Percentiles rank a stretch among this genome's conserved stretches.
Conservation (phyloP, 495 filamentous ascomycete species). For the Lineolata rhizophorae region DNA sequence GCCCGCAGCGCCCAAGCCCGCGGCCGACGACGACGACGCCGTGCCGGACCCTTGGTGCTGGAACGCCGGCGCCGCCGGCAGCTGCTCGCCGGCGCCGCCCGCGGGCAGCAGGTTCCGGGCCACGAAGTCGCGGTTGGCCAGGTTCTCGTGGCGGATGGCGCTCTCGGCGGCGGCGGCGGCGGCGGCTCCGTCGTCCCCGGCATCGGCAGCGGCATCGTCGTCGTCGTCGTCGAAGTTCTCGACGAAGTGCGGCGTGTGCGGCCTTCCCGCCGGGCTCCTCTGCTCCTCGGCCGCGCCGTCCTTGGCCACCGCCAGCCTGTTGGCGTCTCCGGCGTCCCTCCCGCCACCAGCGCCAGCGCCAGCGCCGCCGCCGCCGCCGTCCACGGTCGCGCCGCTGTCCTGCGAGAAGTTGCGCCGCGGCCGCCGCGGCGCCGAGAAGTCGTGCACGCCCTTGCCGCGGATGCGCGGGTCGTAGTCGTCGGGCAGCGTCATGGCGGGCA, state of each 20-base stretch:
- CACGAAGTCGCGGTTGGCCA: constrained; percentile 15
- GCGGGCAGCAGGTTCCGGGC: constrained; percentile 10
- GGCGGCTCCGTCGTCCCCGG: too few relatives aligned
- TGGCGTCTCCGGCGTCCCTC: constrained; percentile 2
- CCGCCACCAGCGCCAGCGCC: background rate
- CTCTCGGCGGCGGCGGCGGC: too few relatives aligned
- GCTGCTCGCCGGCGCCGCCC: too few relatives aligned
- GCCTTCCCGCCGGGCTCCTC: constrained; percentile 8
- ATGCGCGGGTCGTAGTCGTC: constrained; percentile 73
- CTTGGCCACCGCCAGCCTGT: constrained; percentile 10
- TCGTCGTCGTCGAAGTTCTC: constrained; percentile 45
- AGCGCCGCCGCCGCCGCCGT: background rate
- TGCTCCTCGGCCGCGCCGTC: constrained; percentile 11
- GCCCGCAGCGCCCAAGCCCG: too few relatives aligned
- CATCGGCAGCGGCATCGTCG: constrained; percentile 6
- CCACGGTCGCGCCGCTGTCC: constrained; percentile 14
- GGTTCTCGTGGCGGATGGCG: constrained; percentile 13
- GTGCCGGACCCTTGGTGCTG: too few relatives aligned
- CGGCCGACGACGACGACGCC: too few relatives aligned
- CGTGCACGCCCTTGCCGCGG: constrained; percentile 63
- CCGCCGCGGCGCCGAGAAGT: constrained; percentile 74
- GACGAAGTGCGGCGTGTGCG: constrained; percentile 39
- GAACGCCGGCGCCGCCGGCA: too few relatives aligned
- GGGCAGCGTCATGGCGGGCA: constrained; percentile 28
- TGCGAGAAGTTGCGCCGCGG: constrained; percentile 31